Base-by-base conservation (phyloP, 805 yeast genomes). In the Candida ascalaphidarum region DNA sequence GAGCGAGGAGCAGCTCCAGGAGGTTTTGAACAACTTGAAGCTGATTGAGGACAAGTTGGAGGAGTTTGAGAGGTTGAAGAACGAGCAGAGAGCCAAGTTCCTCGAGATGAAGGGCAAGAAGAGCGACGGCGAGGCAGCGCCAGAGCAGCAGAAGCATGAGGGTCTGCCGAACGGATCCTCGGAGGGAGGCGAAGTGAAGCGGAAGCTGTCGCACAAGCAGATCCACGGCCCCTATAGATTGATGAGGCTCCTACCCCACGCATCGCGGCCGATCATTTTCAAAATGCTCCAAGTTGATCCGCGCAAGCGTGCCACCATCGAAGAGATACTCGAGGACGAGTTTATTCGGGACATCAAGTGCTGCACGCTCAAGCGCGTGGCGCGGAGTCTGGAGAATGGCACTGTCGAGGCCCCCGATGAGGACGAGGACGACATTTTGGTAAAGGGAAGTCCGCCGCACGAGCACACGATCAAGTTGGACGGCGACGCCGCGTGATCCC, bases 211-310 rank as follows among this genome's bases (percentile, higher is more conserved):
- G 17, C 68, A 61, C 41, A 73, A 71, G 40, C 77, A 75, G 36
- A 74, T 81, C 14, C 86, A 81, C 44, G 94, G 94, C 5, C 89
- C 92, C 8, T 82, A 82, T 55, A 64, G 94, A 48, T 58, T 82
- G 39, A 73, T 82, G 78, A 71, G 94, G 55, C 58, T 82, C 28
- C 55, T 82, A 21, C 94, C 94, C 4, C 94, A 82, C 50, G 86
- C 89, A 6, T 62, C 92, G 11, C 68, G 94, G 52, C 92, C 89
- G 9, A 61, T 82, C 8, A 62, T 82, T 17, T 76, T 81, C 14
- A 65, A 57, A 33, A 80, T 82, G 76, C 54, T 82, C 16, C 65
- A 65, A 28, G 61, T 79, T 11, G 83, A 81, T 38, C 77, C 81
- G 8, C 32, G 33, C 1, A 58, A 66, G 33, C 67, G 94, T 44